Base-by-base conservation (phyloP, 108 stramenopile genomes). In the Thalassiosira profunda region DNA sequence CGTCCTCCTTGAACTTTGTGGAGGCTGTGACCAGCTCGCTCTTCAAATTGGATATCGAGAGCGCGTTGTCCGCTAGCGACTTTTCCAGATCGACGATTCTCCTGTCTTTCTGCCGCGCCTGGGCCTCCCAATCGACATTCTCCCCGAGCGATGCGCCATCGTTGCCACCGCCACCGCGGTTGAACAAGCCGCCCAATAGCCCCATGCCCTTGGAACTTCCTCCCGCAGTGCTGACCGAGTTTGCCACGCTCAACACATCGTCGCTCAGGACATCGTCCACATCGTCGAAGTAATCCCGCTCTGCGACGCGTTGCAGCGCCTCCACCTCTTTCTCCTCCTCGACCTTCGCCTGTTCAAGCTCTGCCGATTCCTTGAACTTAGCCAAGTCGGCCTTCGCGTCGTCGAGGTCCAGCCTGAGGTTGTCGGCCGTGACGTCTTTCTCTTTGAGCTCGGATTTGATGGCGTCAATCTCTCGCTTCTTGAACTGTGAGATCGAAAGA, bases 1-100 rank as follows among this genome's bases (percentile, higher is more conserved):
- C 75, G 10, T 76, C 75, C 29, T 76, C 58, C 28, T 67, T 76
- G 51, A 68, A 76, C 48, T 76, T 76, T 18, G 58, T 52, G 18
- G 75, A 36, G 30, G 42, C 54, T 11, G 64, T 21, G 14, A 76
- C 54, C 12, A 76, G 53, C 40, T 76, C 67, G 15, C 63, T 67
- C 36, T 61, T 61, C 28, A 76, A 62, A 45, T 76, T 76, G 23
- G 59, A 45, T 29, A 76, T 54, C 14, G 63, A 42, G n/a, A 76
- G 37, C 18, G 66, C 43, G 68, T 76, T 68, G 12, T 48, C 75
- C 3, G 75, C 49, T 25, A 68, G n/a, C 7, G 75, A 41, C 45
- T 48, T 51, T 47, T 76, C 67, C 34, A 76, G 38, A 20, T 68
- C 43, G 3, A 52, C 60, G 23, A 76, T 76, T 28, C 60, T 66